Evolutionary conservation across 441 rosid species (phyloP).

Genomic region (Theobroma grandiflorum): DNA sequence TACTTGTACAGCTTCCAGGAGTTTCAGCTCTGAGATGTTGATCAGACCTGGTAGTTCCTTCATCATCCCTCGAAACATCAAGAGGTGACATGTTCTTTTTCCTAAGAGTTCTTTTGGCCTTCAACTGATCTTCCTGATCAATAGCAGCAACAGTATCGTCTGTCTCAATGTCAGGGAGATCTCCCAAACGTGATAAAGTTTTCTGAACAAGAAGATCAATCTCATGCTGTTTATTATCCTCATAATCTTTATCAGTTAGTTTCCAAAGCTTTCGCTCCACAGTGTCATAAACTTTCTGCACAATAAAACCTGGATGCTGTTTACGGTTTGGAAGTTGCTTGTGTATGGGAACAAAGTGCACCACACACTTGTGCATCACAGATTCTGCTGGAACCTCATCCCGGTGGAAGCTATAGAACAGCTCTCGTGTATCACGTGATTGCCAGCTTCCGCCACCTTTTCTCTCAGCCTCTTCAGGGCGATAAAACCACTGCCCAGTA

Average conservation of each 20-base stretch:
- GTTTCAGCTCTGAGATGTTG: slow-evolving; percentile 66
- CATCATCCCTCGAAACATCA: slow-evolving; percentile 87
- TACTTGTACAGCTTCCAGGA: slow-evolving; percentile 81
- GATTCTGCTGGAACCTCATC: slow-evolving; percentile 87
- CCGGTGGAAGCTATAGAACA: slow-evolving; percentile 77
- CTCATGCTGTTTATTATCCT: slow-evolving; percentile 88
- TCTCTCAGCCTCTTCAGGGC: slow-evolving; percentile 81
- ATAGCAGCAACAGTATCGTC: slow-evolving; percentile 48
- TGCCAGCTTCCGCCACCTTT: slow-evolving; percentile 83
- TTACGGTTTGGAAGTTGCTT: slow-evolving; percentile 80
- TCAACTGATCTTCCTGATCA: slow-evolving; percentile 62
- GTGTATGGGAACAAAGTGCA: slow-evolving; percentile 72
- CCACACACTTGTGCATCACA: slow-evolving; percentile 84
- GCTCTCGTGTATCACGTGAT: slow-evolving; percentile 67
- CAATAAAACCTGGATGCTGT: slow-evolving; percentile 83
- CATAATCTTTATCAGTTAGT: slow-evolving; percentile 86
- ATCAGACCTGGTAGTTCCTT: slow-evolving; percentile 50
- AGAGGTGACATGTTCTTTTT: slow-evolving; percentile 69
- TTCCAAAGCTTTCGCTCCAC: slow-evolving; percentile 73
- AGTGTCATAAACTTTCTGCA: slow-evolving; percentile 79
- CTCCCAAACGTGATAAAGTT: slow-evolving; percentile 67
- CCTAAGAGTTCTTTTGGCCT: slow-evolving; percentile 54
- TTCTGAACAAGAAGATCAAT: slow-evolving; percentile 93
- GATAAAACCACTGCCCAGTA: slow-evolving; percentile 86
- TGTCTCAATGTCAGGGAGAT: slow-evolving; percentile 82